Base-by-base conservation (phyloP, 164 flowering plant genomes). In the Nymphaea thermarum region DNA sequence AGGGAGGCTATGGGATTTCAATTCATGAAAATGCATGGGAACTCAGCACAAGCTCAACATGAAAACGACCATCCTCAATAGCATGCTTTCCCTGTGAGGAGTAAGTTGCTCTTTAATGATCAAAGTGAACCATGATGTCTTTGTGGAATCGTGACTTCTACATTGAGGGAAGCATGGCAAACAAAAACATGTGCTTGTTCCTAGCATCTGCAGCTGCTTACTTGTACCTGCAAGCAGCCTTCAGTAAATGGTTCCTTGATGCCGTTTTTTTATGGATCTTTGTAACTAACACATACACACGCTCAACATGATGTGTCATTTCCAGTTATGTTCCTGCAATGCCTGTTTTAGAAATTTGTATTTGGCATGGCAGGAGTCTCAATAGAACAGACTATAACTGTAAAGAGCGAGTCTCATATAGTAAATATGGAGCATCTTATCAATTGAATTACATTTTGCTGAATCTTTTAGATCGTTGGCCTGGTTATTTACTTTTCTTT, bases 1-100 rank as follows among this genome's bases (percentile, higher is more conserved):
- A 78, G 96, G 77, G 75, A 80, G 44, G 71, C 71, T n/a, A 85
- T 91, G 88, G 98, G 98, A 25, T 87, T 87, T 57, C 87, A 72
- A 47, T 91, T 89, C 83, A 82, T 84, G 88, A 79, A 84, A 62
- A 73, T 42, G 70, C 81, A 77, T 12, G 10, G 63, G 3, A 67
- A 70, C 15, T 15, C 57, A 14, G 41, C 25, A 4, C 47, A 43
- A 16, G 44, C 18, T 42, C 43, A 16, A 43, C 43, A 67, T 12
- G 43, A 25, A 53, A 53, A 71, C 16, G 43, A 44, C 4, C 43
- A 36, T 36, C 17, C 15, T 63, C 66, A 63, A 25, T 62, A 62
- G 64, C 64, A 62, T 10, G 42, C 64, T 51, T 10, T 51, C 14
- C 57, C 57, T 51, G 8, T 51, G 57, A 15, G 57, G 14, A 15